phyloP scores from a whole-genome alignment of 257 asterid species.

The Salvia hispanica region DNA sequence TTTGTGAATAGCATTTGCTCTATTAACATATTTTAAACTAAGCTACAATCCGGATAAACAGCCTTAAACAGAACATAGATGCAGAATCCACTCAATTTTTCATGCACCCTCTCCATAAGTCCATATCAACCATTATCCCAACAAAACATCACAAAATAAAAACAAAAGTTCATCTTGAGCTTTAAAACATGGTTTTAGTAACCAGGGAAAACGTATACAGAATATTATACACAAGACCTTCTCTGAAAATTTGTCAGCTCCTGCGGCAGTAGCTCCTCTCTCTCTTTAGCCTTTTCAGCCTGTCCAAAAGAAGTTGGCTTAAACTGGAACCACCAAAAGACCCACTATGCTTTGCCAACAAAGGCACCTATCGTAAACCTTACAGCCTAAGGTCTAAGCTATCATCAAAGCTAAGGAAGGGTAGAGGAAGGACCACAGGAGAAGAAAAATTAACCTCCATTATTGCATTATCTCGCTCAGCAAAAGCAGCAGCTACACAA shows the following conservation, averaged over 20 bases:
- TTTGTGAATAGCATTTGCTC: not conserved
- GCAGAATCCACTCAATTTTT: slow-evolving; percentile 5
- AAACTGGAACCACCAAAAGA: slow-evolving; percentile 18
- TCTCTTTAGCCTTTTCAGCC: slow-evolving; percentile 93
- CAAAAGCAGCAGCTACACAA: slow-evolving; percentile 93
- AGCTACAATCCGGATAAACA: not conserved
- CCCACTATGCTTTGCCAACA: slow-evolving; percentile 18
- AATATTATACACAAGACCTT: slow-evolving; percentile 47
- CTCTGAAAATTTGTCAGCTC: slow-evolving; percentile 56
- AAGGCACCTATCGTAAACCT: slow-evolving; percentile 15
- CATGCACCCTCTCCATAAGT: not conserved
- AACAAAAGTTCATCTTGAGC: not conserved
- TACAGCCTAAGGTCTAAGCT: slow-evolving; percentile 17
- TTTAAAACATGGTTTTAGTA: slow-evolving; percentile 24
- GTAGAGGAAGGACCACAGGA: slow-evolving; percentile 21
- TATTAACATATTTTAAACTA: not conserved
- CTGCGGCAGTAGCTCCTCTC: slow-evolving; percentile 64
- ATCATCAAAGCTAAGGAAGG: slow-evolving; percentile 16
- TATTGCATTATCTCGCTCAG: slow-evolving; percentile 94
- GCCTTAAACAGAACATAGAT: not conserved
- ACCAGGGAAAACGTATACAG: not conserved
- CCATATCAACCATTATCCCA: slow-evolving; percentile 12
- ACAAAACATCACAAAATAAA: not conserved
- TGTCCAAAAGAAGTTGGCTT: slow-evolving; percentile 34
- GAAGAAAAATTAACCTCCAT: slow-evolving; percentile 66